Evolutionary conservation across 73 alveolate genomes (phyloP).

Genomic region (Blepharisma stoltei): DNA sequence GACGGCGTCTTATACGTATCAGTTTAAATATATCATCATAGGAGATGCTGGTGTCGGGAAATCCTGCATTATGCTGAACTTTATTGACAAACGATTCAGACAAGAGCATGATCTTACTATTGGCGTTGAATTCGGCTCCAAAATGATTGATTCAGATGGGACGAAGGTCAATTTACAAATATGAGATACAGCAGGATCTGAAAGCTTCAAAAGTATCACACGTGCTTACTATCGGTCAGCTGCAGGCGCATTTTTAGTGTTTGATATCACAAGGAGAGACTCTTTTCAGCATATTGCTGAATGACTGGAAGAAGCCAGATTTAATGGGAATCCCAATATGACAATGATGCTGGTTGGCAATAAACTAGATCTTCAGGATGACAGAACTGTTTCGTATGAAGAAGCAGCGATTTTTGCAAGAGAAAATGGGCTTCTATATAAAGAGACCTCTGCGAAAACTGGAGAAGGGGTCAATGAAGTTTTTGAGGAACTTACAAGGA

Average conservation of each 20-base stretch:
- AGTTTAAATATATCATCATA: slow-evolving; percentile 42
- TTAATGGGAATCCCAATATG: slow-evolving; percentile 42
- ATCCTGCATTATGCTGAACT: slow-evolving; percentile 73
- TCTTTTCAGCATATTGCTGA: slow-evolving; percentile 45
- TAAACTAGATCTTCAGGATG: slow-evolving; percentile 43
- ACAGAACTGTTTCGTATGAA: neutral
- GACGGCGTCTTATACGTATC: slow-evolving; percentile 34
- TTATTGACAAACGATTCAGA: slow-evolving; percentile 70
- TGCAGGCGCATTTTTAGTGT: slow-evolving; percentile 84
- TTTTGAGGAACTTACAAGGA: neutral
- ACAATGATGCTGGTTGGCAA: slow-evolving; percentile 51
- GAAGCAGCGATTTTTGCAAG: slow-evolving; percentile 42
- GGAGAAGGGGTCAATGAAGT: slow-evolving; percentile 48
- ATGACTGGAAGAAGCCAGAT: slow-evolving; percentile 51
- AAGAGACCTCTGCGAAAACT: slow-evolving; percentile 80
- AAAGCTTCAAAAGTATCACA: slow-evolving; percentile 84
- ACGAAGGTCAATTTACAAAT: slow-evolving; percentile 67
- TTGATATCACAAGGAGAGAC: slow-evolving; percentile 85
- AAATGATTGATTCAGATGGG: slow-evolving; percentile 67
- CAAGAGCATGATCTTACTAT: slow-evolving; percentile 83
- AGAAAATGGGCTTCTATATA: slow-evolving; percentile 55
- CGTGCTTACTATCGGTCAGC: slow-evolving; percentile 85
- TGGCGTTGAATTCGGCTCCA: slow-evolving; percentile 95
- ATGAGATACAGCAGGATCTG: slow-evolving; percentile 99
- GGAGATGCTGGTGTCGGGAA: slow-evolving; percentile 88